These are phyloP conservation scores for Kalmanozyma brasiliensis DNA, from an alignment of 1,284 basidiomycete genomes.

Conservation along the genomic window DNA sequence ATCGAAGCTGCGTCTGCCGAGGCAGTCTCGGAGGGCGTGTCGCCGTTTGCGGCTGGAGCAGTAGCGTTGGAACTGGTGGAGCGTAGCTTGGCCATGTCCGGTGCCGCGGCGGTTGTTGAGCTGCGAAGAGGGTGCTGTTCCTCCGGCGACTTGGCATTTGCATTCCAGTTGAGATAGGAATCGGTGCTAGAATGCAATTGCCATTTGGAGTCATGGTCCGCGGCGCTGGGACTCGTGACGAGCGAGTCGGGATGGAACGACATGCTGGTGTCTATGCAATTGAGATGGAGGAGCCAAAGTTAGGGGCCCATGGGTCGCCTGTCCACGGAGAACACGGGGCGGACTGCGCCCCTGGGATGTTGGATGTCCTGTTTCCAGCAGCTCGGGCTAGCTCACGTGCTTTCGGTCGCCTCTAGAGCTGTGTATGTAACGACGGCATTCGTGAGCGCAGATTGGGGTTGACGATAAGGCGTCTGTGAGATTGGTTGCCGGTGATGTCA, in stretches of 20 bases:
- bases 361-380: no score
- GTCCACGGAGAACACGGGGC: not conserved
- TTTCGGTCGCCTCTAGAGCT: no score
- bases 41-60: constrained; percentile 2
- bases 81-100: constrained; percentile 17
- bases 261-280: constrained; percentile 22
- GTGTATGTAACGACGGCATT: no score
- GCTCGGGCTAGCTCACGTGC: no score
- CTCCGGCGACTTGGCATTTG: constrained; percentile 12
- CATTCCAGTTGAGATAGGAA: constrained; percentile 37
- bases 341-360: no score
- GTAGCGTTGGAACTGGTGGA: constrained; percentile 18
- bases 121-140: constrained; percentile 5
- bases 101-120: constrained; percentile 11
- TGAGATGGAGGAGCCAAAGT: no score
- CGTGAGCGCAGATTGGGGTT: no score
- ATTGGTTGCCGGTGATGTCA: no score
- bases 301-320: constrained; percentile 7
- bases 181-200: constrained; percentile 47
- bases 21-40: constrained; percentile 19
- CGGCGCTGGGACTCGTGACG: constrained; percentile 19
- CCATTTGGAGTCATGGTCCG: constrained; percentile 25
- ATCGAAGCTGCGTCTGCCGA: constrained; percentile 24
- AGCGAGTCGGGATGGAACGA: constrained; percentile 30
- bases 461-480: no score